phyloP scores from a whole-genome alignment of 2,329 filamentous ascomycete genomes.

The Penicillium hordei region DNA sequence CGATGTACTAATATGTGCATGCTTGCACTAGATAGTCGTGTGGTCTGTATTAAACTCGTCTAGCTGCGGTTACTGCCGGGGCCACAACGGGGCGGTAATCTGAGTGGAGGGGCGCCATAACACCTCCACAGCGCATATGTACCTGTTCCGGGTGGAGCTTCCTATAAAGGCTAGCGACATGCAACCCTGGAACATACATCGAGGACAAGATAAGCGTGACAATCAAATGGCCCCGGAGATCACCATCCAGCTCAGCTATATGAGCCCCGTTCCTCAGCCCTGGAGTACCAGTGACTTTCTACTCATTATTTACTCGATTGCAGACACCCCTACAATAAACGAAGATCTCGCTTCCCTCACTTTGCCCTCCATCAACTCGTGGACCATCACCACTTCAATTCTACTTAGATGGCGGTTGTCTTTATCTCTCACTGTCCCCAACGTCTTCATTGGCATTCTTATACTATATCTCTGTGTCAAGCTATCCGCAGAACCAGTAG shows the following conservation, averaged over 20 bases:
- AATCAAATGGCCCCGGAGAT: constrained; percentile 5
- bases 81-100: background rate
- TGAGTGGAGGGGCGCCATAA: background rate
- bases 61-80: background rate
- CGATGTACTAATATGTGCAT: background rate
- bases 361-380: constrained; percentile 13
- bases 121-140: background rate
- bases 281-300: constrained; percentile 1
- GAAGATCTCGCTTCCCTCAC: background rate
- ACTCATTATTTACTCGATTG: constrained; percentile 1
- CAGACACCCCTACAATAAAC: constrained; percentile 8
- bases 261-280: constrained; percentile 12
- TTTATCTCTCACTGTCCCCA: constrained; percentile 33
- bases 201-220: constrained; percentile 15
- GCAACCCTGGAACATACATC: background rate
- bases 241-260: constrained; percentile 15
- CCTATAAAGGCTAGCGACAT: constrained; percentile 22
- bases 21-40: background rate
- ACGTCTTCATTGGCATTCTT: constrained; percentile 33
- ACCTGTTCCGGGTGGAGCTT: constrained; percentile 24
- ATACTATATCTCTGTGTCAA: constrained; percentile 36
- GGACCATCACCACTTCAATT: constrained; percentile 18
- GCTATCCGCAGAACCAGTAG: constrained; percentile 34
- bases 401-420: constrained; percentile 35
- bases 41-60: background rate